Conservation (phyloP, 306 rosid species). For the Aeschynomene evenia region DNA sequence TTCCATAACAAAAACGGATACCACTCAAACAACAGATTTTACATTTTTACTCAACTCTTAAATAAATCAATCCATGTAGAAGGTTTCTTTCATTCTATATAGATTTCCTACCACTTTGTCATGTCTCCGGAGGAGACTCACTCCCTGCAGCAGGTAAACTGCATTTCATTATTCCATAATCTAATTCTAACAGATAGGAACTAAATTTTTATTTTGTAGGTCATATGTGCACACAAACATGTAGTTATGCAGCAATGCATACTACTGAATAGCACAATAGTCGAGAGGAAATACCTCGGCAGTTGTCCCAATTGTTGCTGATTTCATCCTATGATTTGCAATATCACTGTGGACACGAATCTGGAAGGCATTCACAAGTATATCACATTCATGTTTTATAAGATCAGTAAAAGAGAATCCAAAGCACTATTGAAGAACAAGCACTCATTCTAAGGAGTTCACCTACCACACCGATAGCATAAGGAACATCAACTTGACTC, state of each 20-base stretch:
- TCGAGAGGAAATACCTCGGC: conserved; percentile 62
- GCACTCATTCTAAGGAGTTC: conserved; percentile 29
- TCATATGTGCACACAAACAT: conserved; percentile 6
- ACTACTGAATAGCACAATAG: conserved; percentile 4
- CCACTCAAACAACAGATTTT: background rate
- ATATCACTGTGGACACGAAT: conserved; percentile 53
- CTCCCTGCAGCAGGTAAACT: background rate
- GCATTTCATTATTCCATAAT: background rate
- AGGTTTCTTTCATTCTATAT: too few species aligned
- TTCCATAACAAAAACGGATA: background rate
- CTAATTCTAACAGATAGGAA: background rate
- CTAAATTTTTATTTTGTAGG: background rate
- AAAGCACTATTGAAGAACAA: conserved; percentile 1
- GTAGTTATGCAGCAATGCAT: background rate
- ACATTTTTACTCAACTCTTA: background rate
- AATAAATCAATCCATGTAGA: background rate
- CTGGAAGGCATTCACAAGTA: conserved; percentile 38
- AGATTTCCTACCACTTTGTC: conserved; percentile 1
- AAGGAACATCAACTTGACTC: conserved; percentile 64
- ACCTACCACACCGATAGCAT: conserved; percentile 86
- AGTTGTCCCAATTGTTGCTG: conserved; percentile 78
- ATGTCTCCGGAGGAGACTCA: conserved; percentile 6
- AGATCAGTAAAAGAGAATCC: conserved; percentile 18
- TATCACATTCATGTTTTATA: background rate
- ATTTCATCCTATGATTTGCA: conserved; percentile 36